phyloP scores from a whole-genome alignment of 108 stramenopile genomes.

The Nitzschia sp. region DNA sequence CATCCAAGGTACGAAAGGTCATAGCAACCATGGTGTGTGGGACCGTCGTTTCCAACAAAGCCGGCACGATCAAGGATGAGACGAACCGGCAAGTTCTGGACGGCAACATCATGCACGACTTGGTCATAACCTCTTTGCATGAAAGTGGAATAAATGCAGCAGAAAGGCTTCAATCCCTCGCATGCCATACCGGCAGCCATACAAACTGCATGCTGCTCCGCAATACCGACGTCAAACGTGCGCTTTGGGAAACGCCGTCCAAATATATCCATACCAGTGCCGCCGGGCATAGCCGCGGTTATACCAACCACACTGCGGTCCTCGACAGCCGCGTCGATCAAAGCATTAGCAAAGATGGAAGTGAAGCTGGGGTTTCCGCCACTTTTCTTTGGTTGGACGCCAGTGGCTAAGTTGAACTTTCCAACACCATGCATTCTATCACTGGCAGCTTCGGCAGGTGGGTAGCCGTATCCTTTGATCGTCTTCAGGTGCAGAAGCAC shows the following conservation, averaged over 20 bases:
- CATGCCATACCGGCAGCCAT: conserved; percentile 97
- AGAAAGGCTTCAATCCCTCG: conserved; percentile 97
- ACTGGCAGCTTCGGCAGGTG: conserved; percentile 90
- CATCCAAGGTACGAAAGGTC: conserved; percentile 93
- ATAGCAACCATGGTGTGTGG: conserved; percentile 96
- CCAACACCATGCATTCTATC: conserved; percentile 98
- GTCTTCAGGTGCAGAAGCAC: conserved; percentile 96
- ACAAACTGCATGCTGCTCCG: conserved; percentile 98
- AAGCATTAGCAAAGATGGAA: conserved; percentile 92
- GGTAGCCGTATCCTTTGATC: conserved; percentile 94
- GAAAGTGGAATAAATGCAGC: conserved; percentile 96
- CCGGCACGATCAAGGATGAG: conserved; percentile 96
- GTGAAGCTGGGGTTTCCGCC: conserved; percentile 79
- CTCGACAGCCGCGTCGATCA: conserved; percentile 91
- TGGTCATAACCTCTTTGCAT: conserved; percentile 98
- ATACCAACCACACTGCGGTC: conserved; percentile 94
- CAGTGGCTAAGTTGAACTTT: conserved; percentile 95
- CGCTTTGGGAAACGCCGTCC: conserved; percentile 95
- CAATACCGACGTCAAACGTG: conserved; percentile 97
- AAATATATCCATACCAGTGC: conserved; percentile 98
- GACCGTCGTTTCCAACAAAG: conserved; percentile 96
- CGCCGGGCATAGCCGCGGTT: conserved; percentile 98
- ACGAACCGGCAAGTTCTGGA: conserved; percentile 95
- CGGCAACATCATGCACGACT: conserved; percentile 96
- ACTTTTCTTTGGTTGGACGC: conserved; percentile 88